These are phyloP conservation scores for Fusarium brevicatenulatum DNA, from an alignment of 2,329 filamentous ascomycete species.

Conservation along the genomic window DNA sequence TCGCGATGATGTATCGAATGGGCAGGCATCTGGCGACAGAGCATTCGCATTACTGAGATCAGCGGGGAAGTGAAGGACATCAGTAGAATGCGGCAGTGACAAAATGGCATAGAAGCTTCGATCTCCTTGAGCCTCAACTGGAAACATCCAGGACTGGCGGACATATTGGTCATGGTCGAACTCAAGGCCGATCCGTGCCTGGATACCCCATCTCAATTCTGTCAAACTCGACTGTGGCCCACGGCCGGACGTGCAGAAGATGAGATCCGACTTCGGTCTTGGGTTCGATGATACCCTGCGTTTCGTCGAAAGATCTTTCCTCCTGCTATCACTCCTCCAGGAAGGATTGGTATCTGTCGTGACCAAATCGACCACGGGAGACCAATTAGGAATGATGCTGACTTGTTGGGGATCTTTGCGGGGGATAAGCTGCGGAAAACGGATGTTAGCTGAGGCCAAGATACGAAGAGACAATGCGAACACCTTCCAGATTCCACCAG, in stretches of 20 bases:
- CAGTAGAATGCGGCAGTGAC: conserved; percentile 60
- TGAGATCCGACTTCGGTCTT: conserved; percentile 57
- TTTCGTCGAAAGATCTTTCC: conserved; percentile 3
- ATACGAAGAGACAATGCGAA: conserved; percentile 27
- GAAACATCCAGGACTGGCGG: conserved; percentile 65
- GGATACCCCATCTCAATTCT: conserved; percentile 75
- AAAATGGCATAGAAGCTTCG: conserved; percentile 53
- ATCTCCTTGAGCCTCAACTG: conserved; percentile 30
- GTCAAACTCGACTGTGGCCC: conserved; percentile 70
- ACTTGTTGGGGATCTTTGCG: conserved; percentile 59
- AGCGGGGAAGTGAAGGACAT: conserved; percentile 59
- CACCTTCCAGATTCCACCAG: conserved; percentile 80
- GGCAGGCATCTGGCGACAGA: conserved; percentile 52
- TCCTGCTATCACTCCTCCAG: conserved; percentile 26
- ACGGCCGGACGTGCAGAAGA: conserved; percentile 75
- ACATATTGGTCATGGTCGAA: conserved; percentile 61
- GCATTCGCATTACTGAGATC: conserved; percentile 59
- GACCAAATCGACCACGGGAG: conserved; percentile 66
- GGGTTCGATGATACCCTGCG: conserved; percentile 22
- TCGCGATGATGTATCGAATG: conserved; percentile 63
- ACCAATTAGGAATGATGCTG: conserved; percentile 70
- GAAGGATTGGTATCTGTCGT: conserved; percentile 54
- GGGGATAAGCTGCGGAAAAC: conserved; percentile 58
- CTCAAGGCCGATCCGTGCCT: conserved; percentile 72
- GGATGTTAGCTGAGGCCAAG: conserved; percentile 6